phyloP scores from a whole-genome alignment of 2,329 filamentous ascomycete species.

The Zymoseptoria tritici region DNA sequence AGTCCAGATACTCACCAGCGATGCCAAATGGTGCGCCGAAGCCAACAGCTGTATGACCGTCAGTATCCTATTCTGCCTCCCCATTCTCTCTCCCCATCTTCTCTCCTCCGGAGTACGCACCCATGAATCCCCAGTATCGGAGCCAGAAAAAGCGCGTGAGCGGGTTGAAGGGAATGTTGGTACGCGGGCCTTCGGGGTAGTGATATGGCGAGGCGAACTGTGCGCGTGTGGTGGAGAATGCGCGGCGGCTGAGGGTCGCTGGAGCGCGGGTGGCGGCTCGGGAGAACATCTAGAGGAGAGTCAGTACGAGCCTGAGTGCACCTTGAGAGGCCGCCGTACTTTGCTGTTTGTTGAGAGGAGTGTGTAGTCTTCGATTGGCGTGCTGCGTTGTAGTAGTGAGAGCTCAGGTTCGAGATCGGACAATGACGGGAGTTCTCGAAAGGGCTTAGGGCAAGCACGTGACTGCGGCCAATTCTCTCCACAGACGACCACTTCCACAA shows the following conservation, averaged over 20 bases:
- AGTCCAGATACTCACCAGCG: constrained; percentile 48
- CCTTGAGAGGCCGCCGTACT: neutral
- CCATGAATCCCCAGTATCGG: constrained; percentile 76
- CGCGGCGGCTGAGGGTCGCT: constrained; percentile 70
- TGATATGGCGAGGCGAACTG: constrained; percentile 89
- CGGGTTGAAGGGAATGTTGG: constrained; percentile 96
- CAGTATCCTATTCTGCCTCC: constrained; percentile 33
- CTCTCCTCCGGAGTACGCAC: constrained; percentile 39
- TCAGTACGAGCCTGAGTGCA: neutral
- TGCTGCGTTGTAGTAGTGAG: neutral
- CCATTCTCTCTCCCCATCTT: neutral
- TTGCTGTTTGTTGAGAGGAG: neutral
- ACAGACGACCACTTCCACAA: neutral
- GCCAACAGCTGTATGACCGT: constrained; percentile 44
- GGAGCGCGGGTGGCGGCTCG: constrained; percentile 25
- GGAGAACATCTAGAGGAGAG: neutral
- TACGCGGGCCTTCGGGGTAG: constrained; percentile 92
- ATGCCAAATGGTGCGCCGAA: constrained; percentile 55
- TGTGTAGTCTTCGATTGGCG: neutral
- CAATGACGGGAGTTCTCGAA: neutral
- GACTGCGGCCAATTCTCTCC: neutral
- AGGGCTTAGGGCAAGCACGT: neutral
- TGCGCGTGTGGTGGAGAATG: constrained; percentile 84
- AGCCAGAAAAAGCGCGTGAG: constrained; percentile 76
- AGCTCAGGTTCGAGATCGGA: neutral